phyloP scores from a whole-genome alignment of 257 asterid genomes.

The Solanum appendiculatum region DNA sequence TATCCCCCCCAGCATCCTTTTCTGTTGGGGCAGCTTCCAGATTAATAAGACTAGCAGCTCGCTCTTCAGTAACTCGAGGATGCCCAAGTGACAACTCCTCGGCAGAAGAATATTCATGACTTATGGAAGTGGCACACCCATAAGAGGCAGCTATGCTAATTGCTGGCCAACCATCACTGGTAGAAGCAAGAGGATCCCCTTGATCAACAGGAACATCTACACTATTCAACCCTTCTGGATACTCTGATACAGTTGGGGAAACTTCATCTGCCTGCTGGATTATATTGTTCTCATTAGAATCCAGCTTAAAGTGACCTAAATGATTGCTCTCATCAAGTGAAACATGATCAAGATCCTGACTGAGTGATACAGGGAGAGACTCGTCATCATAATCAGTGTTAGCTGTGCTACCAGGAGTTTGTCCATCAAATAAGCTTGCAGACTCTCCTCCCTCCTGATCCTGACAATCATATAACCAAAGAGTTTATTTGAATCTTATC shows the following conservation, averaged over 20 bases:
- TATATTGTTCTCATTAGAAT: conserved; percentile 21
- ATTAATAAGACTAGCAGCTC: conserved; percentile 30
- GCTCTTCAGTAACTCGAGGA: conserved; percentile 45
- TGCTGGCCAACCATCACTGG: conserved; percentile 53
- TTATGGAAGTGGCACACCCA: conserved; percentile 34
- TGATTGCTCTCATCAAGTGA: conserved; percentile 26
- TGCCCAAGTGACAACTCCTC: conserved; percentile 50
- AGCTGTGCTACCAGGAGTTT: background rate
- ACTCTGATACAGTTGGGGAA: conserved; percentile 30
- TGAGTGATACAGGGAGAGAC: conserved; percentile 27
- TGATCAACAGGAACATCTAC: conserved; percentile 31
- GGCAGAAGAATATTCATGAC: conserved; percentile 42
- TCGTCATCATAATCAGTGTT: conserved; percentile 26
- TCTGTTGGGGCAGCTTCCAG: conserved; percentile 27
- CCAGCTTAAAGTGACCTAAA: conserved; percentile 31
- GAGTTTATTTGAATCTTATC: background rate
- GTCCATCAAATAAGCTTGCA: conserved; percentile 20
- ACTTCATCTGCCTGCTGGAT: conserved; percentile 27
- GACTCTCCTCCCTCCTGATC: conserved; percentile 21
- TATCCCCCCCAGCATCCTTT: conserved; percentile 37
- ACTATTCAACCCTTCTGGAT: conserved; percentile 31
- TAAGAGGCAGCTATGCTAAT: conserved; percentile 44
- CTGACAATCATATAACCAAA: conserved; percentile 18
- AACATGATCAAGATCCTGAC: conserved; percentile 25
- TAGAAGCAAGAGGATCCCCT: conserved; percentile 27